Evolutionary conservation across 192 early-diverging fungal species (phyloP), one percentile per base, ranked within the genome.

Genomic region (Backusella mclennaniae): DNA sequence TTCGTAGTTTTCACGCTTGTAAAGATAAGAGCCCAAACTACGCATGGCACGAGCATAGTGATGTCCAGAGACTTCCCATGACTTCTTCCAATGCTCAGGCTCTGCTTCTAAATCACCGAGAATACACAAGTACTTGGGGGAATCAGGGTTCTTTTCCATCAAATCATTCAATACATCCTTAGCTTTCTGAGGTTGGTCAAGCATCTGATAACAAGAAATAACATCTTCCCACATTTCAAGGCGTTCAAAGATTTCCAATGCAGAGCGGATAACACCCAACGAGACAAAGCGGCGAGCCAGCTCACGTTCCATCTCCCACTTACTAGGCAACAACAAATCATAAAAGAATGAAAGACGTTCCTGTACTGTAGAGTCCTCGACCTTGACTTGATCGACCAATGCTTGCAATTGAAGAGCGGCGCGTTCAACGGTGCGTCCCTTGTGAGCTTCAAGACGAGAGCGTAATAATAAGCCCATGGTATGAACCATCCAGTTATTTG

Each of bases 401-500:
- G 95, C 93, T 84, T 99, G 97, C 31, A 99, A 83, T 83, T 99
- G 98, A 69, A 99, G 83, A 1, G 87, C 90, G 9, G 94, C 86
- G 44, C 98, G 93, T 82, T 98, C 95, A 0, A 95, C 94, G 0
- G 96, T 99, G 42, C 97, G 89, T 19, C 92, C 88, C 74, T 95
- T 93, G 39, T 90, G 78, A 23, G 92, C 78, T 84, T 99, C 98
- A 41, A 99, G 89, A 35, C 97, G 93, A 15, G 95, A 95, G 9
- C 97, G 90, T 56, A 97, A 82, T 59, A 99, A 83, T 26, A 99
- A 84, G 8, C 88, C 97, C 95, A 98, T 97, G 33, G 98, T 97
- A 86, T 98, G 92, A 17, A 99, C 94, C 82, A 94, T 95, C 97
- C 97, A 99, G 86, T 99, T 99, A 85, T 95, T 96, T 67, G 95